A percentile compares a stretch with the other conserved stretches of the same genome.
These are phyloP conservation scores for Zasmidium citrigriseum DNA, from an alignment of 2,329 filamentous ascomycete genomes.

Conservation along the genomic window DNA sequence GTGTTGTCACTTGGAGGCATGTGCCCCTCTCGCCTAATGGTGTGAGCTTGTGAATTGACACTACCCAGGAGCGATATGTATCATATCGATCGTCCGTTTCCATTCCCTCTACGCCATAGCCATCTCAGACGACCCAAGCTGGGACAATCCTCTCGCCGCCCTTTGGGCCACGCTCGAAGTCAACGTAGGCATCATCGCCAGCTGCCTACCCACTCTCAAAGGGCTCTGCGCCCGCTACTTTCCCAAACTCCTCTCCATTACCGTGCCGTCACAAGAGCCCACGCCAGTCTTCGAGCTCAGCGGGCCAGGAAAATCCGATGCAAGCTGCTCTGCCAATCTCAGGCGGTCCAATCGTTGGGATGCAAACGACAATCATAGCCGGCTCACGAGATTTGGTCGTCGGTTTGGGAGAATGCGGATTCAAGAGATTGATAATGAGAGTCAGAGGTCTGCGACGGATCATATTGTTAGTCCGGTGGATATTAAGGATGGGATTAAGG, in stretches of 20 bases:
- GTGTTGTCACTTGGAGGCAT: slow-evolving; percentile 34
- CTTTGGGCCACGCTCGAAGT: slow-evolving; percentile 26
- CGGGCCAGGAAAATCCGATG: neutral
- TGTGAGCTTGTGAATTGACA: neutral
- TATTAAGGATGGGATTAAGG: slow-evolving; percentile 5
- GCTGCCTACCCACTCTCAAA: slow-evolving; percentile 28
- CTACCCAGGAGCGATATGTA: slow-evolving; percentile 19
- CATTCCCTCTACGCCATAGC: slow-evolving; percentile 26
- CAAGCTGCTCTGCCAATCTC: neutral
- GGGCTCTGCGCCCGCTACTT: slow-evolving; percentile 20
- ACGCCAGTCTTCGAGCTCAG: slow-evolving; percentile 4
- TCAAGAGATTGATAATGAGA: slow-evolving; percentile 8
- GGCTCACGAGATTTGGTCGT: neutral
- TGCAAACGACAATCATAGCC: neutral
- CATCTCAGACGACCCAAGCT: slow-evolving; percentile 22
- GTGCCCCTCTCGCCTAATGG: too few species aligned
- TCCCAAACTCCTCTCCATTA: slow-evolving; percentile 14
- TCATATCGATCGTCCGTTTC: slow-evolving; percentile 26
- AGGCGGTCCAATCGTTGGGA: neutral
- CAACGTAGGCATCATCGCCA: slow-evolving; percentile 29
- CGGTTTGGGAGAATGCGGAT: neutral
- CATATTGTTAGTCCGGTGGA: neutral
- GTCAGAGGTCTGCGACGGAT: neutral
- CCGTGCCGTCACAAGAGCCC: neutral
- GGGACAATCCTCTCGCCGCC: slow-evolving; percentile 26